Percentiles rank a stretch among this genome's conserved stretches.
Evolutionary conservation across 768 basidiomycete genomes (phyloP).

Genomic region (Rhizopogon vesiculosus): DNA sequence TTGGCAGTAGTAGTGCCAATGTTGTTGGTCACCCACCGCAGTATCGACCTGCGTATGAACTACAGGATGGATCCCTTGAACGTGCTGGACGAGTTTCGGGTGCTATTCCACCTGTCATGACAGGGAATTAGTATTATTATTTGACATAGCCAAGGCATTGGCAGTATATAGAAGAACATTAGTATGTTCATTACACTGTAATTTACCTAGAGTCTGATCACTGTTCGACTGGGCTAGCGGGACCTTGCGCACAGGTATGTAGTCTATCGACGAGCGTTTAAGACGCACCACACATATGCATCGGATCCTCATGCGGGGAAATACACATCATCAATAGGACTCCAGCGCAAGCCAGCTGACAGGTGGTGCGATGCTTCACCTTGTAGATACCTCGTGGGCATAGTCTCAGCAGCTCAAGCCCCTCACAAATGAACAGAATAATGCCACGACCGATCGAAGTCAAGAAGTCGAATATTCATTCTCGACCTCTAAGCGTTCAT

Average conservation of each 20-base stretch:
- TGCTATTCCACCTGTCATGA: conserved; percentile 4
- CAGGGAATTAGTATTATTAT: neutral
- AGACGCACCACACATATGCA: too few relatives aligned
- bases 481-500: neutral
- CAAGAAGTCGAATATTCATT: neutral
- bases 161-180: neutral
- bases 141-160: neutral
- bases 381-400: too few relatives aligned
- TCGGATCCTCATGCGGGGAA: too few relatives aligned
- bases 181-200: neutral
- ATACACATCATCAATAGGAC: neutral
- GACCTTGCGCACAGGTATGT: too few relatives aligned
- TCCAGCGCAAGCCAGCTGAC: too few relatives aligned
- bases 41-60: conserved; percentile 80
- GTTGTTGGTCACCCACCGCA: conserved; percentile 16
- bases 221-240: too few relatives aligned
- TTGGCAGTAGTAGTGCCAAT: conserved; percentile 1
- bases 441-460: neutral
- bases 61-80: conserved; percentile 69
- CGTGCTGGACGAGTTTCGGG: conserved; percentile 56
- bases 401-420: too few relatives aligned
- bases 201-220: neutral
- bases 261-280: too few relatives aligned
- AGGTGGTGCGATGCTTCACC: neutral
- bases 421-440: neutral